Conservation (phyloP, 2,329 filamentous ascomycete genomes). For the Penicillium sp. region DNA sequence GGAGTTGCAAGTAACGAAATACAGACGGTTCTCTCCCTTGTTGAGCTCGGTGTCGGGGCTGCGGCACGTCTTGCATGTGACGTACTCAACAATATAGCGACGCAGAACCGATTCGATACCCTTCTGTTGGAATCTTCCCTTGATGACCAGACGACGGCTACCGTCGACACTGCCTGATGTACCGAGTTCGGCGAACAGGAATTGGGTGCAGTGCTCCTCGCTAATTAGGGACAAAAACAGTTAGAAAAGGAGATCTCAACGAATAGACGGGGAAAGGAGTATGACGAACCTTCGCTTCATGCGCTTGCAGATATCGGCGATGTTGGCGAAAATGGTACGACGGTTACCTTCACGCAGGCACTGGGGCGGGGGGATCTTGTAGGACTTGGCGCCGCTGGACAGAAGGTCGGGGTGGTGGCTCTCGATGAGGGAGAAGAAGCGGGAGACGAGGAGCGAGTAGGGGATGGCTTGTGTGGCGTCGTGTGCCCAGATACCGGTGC, state of each 20-base stretch:
- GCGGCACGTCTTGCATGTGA: conserved; percentile 98
- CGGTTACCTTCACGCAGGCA: conserved; percentile 99
- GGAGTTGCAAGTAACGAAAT: conserved; percentile 97
- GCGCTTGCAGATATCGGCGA: conserved; percentile 96
- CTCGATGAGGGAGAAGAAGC: conserved; percentile 92
- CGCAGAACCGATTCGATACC: conserved; percentile 96
- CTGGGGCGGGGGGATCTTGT: conserved; percentile 98
- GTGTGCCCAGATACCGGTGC: conserved; percentile 88
- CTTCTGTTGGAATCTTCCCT: conserved; percentile 99
- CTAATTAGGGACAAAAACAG: conserved; percentile 44
- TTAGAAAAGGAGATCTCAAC: neutral
- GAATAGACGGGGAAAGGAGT: neutral
- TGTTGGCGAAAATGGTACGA: conserved; percentile 99
- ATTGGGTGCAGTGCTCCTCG: conserved; percentile 95
- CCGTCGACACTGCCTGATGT: conserved; percentile 95
- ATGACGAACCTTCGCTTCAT: conserved; percentile 72
- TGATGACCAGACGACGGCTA: conserved; percentile 90
- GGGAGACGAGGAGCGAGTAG: conserved; percentile 80
- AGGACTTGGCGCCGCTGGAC: conserved; percentile 83
- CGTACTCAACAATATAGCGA: conserved; percentile 71
- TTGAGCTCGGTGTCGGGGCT: conserved; percentile 92
- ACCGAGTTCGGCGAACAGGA: conserved; percentile 96
- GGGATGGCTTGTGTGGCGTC: conserved; percentile 72
- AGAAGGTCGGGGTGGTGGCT: conserved; percentile 97
- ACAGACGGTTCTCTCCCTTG: conserved; percentile 98